Conservation (phyloP, 176 grass and related monocot genomes). For the Eleusine indica region DNA sequence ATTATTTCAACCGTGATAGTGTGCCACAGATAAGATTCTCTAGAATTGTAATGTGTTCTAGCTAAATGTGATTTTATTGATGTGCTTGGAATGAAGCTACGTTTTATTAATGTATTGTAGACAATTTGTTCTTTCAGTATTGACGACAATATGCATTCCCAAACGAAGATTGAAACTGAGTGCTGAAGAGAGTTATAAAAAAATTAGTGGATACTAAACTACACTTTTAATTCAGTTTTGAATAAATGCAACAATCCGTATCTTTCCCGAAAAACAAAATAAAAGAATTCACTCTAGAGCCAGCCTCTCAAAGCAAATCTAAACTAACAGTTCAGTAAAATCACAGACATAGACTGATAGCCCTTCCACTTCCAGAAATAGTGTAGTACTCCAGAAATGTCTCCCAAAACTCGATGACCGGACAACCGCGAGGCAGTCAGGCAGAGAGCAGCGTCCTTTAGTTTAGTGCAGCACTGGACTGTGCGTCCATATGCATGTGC, state of each 20-base stretch:
- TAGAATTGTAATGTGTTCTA: too few species aligned
- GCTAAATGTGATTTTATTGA: too few species aligned
- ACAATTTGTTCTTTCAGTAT: too few species aligned
- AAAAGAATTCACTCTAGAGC: background rate
- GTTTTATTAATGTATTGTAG: too few species aligned
- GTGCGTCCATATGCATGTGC: slow-evolving; percentile 12
- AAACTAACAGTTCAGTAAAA: too few species aligned
- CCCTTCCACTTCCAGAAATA: background rate
- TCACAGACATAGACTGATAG: background rate
- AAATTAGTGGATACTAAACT: background rate
- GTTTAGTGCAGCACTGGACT: slow-evolving; percentile 4
- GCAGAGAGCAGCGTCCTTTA: slow-evolving; percentile 4
- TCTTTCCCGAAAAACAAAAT: background rate
- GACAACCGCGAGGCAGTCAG: background rate
- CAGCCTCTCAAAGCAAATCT: background rate
- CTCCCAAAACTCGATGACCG: background rate
- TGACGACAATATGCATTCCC: too few species aligned
- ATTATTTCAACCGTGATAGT: too few species aligned
- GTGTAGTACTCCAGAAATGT: background rate
- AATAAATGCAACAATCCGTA: background rate
- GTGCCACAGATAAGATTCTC: too few species aligned
- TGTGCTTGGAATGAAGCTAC: too few species aligned
- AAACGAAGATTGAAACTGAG: background rate
- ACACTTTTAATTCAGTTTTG: background rate
- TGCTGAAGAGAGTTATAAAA: background rate